Base-by-base conservation (phyloP, 2,329 filamentous ascomycete species). In the Gaeumannomyces sp. region DNA sequence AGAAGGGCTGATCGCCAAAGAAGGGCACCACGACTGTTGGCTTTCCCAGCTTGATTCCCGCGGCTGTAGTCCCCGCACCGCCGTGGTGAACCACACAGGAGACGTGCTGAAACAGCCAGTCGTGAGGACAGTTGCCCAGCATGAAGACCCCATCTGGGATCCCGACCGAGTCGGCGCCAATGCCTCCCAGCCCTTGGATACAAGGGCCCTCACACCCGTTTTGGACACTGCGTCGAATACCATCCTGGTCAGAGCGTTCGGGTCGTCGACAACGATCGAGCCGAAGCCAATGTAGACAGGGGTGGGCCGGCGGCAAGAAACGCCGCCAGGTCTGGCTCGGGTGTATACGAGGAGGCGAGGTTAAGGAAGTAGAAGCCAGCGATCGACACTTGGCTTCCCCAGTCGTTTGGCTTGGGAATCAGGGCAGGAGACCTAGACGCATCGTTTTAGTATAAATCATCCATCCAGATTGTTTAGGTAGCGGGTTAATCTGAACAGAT, bases 121-220 rank as follows among this genome's bases (percentile, higher is more conserved):
- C 93, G 68, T 96, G 93, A 1, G 92, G 92, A 59, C 89, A 87
- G 71, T 94, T 95, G 14, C 90, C 92, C 53, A 96, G 81, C 86
- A 96, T 92, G 72, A 91, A 92, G 1, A 96, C 86, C 4, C 87
- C 86, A 2, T 92, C 86, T 0, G 91, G 91, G n/a, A 92, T 76
- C 1, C 83, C 84, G 4, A 90, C 73, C 38, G 86, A 80, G 70
- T 92, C 89, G 0, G 85, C 89, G 35, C 92, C 92, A 10, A 96
- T 80, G 0, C 92, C 92, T 61, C 92, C 93, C 92, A 96, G 22
- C 92, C 93, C 72, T 94, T 93, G 0, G 91, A 94, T 0, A 96
- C 89, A 1, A 96, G 78, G 2, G 92, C 92, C 65, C 92, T 83
- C n/a, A 91, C 83, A 1, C 90, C 89, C 0, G 88, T 82, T 13